phyloP scores from a whole-genome alignment of 2,329 filamentous ascomycete genomes.

The Aspergillus cejpii region DNA sequence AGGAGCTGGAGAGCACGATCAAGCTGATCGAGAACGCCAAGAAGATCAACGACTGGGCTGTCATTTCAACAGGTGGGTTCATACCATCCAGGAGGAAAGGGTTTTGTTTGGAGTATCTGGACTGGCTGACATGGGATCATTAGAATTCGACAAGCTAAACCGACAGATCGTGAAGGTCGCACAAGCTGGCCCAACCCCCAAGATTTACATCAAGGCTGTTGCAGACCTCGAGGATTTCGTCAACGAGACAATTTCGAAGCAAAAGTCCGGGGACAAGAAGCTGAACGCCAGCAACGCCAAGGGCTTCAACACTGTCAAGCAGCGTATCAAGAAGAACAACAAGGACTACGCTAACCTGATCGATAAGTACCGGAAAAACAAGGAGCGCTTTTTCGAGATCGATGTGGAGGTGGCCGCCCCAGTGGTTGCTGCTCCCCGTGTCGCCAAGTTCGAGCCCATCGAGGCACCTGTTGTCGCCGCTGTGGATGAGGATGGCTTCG shows the following conservation, averaged over 20 bases:
- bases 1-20: slow-evolving; percentile 86
- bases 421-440: slow-evolving; percentile 47
- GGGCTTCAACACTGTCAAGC: slow-evolving; percentile 93
- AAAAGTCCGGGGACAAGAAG: slow-evolving; percentile 94
- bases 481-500: slow-evolving; percentile 77
- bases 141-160: slow-evolving; percentile 93
- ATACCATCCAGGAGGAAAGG: not conserved
- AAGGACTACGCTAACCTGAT: slow-evolving; percentile 87
- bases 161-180: slow-evolving; percentile 74
- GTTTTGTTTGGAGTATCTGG: slow-evolving; percentile 3
- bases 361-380: slow-evolving; percentile 76
- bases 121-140: slow-evolving; percentile 12
- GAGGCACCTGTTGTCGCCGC: slow-evolving; percentile 46
- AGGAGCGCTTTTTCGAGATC: slow-evolving; percentile 81
- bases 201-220: slow-evolving; percentile 85
- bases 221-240: slow-evolving; percentile 91
- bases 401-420: slow-evolving; percentile 62
- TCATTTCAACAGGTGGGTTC: slow-evolving; percentile 74
- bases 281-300: slow-evolving; percentile 96
- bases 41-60: slow-evolving; percentile 96
- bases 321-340: slow-evolving; percentile 98
- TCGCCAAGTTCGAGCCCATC: slow-evolving; percentile 40
- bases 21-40: slow-evolving; percentile 90
- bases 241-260: slow-evolving; percentile 89
- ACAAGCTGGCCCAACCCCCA: slow-evolving; percentile 71